Evolutionary conservation across 2,329 filamentous ascomycete genomes (phyloP), one percentile per base, ranked within the genome.

Genomic region (Emmonsia crescens): DNA sequence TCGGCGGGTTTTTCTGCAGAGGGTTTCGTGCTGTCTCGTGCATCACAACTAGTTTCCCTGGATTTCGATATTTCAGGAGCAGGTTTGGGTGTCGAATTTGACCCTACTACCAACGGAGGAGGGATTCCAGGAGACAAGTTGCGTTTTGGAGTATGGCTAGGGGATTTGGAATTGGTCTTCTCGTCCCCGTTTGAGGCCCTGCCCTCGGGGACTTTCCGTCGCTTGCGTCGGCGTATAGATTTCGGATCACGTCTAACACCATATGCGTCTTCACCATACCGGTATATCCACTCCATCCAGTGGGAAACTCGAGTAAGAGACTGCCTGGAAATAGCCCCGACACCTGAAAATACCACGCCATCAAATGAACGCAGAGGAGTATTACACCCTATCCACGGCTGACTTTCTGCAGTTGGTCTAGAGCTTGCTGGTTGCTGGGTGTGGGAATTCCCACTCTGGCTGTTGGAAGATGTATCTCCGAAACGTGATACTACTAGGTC

Each of bases 281-380:
- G 86, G 73, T 94, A 96, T 2, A 96, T 81, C 69, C 89, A 88
- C 73, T 95, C 89, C 81, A 94, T 87, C 93, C 93, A 97, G 61
- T 88, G 83, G 0, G 88, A 87, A 31, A 96, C 72, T 68, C 88
- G 85, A 56, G 85, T 81, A 54, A 96, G 70, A 0, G 90, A 93
- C 21, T 81, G 81, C 60, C 85, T 82, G 14, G 88, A 87, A 52
- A 97, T 73, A 8, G 84, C 83, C 2, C 91, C 91, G 0, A 87
- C 81, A 0, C 93, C 93, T 6, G 93, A 82, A 69, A 97, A 97
- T 40, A 97, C 83, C 8, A 90, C 85, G 21, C 93, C 93, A 71
- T 96, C 93, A 61, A 89, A 84, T 9, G 87, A 82, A 1, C 81
- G 80, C 3, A 89, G 85, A 63, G 86, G 82, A 60, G 79, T 79